These are phyloP conservation scores for Jasminum sambac DNA, from an alignment of 257 asterid species.

Conservation along the genomic window DNA sequence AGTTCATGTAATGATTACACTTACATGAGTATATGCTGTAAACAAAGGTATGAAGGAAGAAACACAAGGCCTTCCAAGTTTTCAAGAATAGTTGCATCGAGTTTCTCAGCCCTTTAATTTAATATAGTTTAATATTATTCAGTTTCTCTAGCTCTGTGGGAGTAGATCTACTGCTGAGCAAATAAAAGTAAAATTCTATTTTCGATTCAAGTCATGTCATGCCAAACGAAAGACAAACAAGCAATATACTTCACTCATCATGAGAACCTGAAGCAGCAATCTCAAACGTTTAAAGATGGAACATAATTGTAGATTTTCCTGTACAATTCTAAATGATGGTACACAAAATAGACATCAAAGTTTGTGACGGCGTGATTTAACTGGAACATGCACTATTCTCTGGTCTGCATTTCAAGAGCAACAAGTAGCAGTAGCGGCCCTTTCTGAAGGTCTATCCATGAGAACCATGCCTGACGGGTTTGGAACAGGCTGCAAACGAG, in stretches of 20 bases:
- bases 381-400: slow-evolving; percentile 1
- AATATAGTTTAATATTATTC: too few relatives aligned
- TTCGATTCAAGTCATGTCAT: background rate
- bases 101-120: too few relatives aligned
- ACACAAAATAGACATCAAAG: background rate
- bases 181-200: background rate
- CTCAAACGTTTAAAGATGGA: background rate
- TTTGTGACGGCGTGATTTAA: background rate
- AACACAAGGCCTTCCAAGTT: too few relatives aligned
- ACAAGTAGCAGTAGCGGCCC: slow-evolving; percentile 43
- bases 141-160: too few relatives aligned
- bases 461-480: slow-evolving; percentile 87
- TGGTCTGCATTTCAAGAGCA: slow-evolving; percentile 44
- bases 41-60: too few relatives aligned
- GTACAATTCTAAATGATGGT: background rate
- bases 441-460: slow-evolving; percentile 68
- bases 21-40: too few relatives aligned
- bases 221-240: background rate
- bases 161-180: background rate
- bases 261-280: background rate
- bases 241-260: background rate
- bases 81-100: too few relatives aligned
- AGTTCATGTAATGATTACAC: too few relatives aligned
- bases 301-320: background rate
- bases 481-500: slow-evolving; percentile 73